Conservation (phyloP, 768 basidiomycete species). For the Hygrocybe punicea region DNA sequence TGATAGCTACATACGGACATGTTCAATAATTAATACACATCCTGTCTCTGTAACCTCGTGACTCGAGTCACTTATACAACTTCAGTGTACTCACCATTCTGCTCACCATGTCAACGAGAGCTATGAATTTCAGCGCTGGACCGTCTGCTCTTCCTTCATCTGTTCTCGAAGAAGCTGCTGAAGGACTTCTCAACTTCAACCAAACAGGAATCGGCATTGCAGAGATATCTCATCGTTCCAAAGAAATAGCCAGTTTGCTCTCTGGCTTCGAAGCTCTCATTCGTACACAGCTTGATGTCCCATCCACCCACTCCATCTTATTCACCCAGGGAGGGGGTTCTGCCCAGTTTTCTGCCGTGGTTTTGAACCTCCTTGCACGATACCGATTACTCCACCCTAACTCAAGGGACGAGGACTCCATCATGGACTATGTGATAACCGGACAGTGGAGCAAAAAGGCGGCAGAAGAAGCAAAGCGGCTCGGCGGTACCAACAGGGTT, state of each 20-base stretch:
- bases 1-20: too few species aligned
- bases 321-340: conserved; percentile 96
- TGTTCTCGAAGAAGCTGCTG: conserved; percentile 78
- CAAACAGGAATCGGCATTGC: conserved; percentile 92
- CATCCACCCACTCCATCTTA: conserved; percentile 78
- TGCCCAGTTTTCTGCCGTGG: conserved; percentile 86
- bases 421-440: conserved; percentile 86
- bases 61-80: neutral
- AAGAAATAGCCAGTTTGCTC: conserved; percentile 77
- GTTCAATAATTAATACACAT: neutral
- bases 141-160: conserved; percentile 88
- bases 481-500: conserved; percentile 52
- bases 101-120: conserved; percentile 32
- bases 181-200: conserved; percentile 86
- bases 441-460: conserved; percentile 93
- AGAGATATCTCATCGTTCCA: conserved; percentile 93
- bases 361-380: conserved; percentile 86
- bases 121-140: conserved; percentile 91
- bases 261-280: conserved; percentile 60
- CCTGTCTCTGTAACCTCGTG: neutral
- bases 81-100: too few species aligned
- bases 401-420: conserved; percentile 49
- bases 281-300: conserved; percentile 75
- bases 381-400: conserved; percentile 74
- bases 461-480: conserved; percentile 71